Evolutionary conservation across 805 yeast species (phyloP).

Genomic region (Soucietia sequanensis): DNA sequence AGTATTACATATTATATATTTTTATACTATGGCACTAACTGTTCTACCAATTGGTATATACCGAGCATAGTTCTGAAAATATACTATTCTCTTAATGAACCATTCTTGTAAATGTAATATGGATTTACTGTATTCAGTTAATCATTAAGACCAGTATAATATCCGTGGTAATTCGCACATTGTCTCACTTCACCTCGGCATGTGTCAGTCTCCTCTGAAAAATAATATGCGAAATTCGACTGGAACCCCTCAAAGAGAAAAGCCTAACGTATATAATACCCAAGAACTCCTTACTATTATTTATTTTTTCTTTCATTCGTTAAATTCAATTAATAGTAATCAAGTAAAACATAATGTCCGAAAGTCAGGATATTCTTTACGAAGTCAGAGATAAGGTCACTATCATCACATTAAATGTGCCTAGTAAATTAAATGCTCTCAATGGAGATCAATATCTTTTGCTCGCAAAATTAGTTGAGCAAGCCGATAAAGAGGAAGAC

Average conservation of each 20-base stretch:
- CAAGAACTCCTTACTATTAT: background rate
- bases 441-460: conserved; percentile 61
- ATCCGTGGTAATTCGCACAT: too few species aligned
- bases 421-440: conserved; percentile 64
- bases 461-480: conserved; percentile 56
- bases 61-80: too few species aligned
- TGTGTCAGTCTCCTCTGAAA: too few species aligned
- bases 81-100: too few species aligned
- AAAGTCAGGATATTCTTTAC: conserved; percentile 31
- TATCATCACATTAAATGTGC: conserved; percentile 65
- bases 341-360: conserved; percentile 5
- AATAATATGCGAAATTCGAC: too few species aligned
- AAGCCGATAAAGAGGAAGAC: conserved; percentile 60
- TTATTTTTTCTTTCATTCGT: background rate
- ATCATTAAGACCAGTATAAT: too few species aligned
- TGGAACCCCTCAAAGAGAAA: background rate
- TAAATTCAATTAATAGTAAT: background rate
- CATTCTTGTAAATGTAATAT: too few species aligned
- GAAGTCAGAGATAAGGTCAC: conserved; percentile 49
- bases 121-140: too few species aligned
- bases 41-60: too few species aligned
- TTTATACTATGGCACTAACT: too few species aligned
- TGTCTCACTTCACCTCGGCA: too few species aligned
- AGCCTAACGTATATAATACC: background rate
- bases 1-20: too few species aligned